Base-by-base conservation (phyloP, 805 yeast genomes). In the Vanderwaltozyma yarrowii region DNA sequence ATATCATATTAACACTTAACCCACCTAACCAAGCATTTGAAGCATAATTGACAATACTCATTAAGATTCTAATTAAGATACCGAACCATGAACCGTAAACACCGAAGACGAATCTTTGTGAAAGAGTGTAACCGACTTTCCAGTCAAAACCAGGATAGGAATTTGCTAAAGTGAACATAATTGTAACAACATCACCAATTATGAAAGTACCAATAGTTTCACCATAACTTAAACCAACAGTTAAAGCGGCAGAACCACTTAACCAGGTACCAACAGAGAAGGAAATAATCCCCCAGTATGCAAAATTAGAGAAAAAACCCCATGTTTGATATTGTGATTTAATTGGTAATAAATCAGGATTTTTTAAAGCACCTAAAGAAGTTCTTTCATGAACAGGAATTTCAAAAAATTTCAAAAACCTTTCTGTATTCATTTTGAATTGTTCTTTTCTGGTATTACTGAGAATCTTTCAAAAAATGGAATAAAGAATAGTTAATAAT, bases 11-110 rank as follows among this genome's bases (percentile, higher is more conserved):
- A 2, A 68, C 39, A 47, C 67, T 58, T 16, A 63, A 47, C 1
- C 70, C 71, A 34, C 74, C 74, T 36, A 69, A 36, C 64, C 68
- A 70, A 6, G 69, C 63, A 39, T 66, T 60, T 1, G 70, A 62
- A 1, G 69, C 76, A 42, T 64, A 71, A 58, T 67, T 68, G 17
- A 73, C 72, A 32, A 72, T 60, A 30, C 70, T 60, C 46, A 73
- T 52, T 30, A 70, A 46, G 9, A 69, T 61, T 52, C 72, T 55
- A 11, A 67, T 60, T 24, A 60, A 31, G 24, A 69, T 60, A 12
- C 72, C 73, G 21, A 68, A 40, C 5, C 54, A 51, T 1, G 69
- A 62, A 10, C 75, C 75, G 37, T 53, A 58, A 19, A 69, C 63
- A 16, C 75, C 76, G 51, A 70, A 71, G 2, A 65, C 62, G 23